A percentile compares a stretch with the other conserved stretches of the same genome.
phyloP scores from a whole-genome alignment of 148 eudicot genomes.

The Bassia scoparia region DNA sequence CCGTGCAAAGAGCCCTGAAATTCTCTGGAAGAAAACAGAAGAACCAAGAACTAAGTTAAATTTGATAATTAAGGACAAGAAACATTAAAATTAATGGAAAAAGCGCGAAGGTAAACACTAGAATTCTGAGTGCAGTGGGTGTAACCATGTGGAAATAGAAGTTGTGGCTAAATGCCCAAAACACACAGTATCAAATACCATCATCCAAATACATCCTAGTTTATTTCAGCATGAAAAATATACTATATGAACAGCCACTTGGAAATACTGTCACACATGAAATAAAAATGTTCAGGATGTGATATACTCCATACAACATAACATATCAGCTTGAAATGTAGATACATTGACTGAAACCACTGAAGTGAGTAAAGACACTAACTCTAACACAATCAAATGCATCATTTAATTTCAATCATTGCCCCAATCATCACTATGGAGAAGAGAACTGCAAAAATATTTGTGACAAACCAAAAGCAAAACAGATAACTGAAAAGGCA shows the following conservation, averaged over 20 bases:
- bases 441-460: background rate
- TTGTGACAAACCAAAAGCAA: background rate
- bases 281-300: background rate
- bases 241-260: no score
- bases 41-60: constrained; percentile 9
- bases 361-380: background rate
- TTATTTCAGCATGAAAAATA: background rate
- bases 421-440: background rate
- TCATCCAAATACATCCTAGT: background rate
- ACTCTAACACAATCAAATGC: background rate
- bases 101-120: background rate
- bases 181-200: background rate
- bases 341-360: background rate
- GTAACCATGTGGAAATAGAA: background rate
- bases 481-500: constrained; percentile 10
- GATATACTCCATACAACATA: background rate
- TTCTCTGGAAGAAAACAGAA: constrained; percentile 50
- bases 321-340: background rate
- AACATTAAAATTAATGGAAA: constrained; percentile 3
- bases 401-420: background rate
- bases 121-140: background rate
- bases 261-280: background rate
- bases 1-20: constrained; percentile 93
- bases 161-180: background rate
- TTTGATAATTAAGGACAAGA: background rate